phyloP scores from a whole-genome alignment of 257 asterid species.

The Handroanthus guayacan region DNA sequence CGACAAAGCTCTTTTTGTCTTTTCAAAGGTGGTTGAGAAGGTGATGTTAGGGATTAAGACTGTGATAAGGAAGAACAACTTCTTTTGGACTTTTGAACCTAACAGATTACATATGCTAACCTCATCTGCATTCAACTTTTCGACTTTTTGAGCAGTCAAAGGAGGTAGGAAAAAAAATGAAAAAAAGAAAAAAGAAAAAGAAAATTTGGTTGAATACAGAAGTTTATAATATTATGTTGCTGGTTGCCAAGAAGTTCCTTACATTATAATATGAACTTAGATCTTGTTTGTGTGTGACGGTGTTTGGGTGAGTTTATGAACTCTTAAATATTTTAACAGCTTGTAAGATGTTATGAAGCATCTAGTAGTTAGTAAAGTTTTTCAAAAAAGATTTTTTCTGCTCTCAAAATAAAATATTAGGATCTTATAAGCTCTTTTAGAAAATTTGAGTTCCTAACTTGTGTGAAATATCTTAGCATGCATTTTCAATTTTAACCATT shows the following conservation, averaged over 20 bases:
- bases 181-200: background rate
- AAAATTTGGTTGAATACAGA: background rate
- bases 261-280: background rate
- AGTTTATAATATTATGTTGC: background rate
- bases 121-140: constrained; percentile 17
- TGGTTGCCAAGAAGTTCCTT: background rate
- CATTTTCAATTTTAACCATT: no score
- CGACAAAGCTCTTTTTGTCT: constrained; percentile 18
- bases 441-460: no score
- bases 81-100: constrained; percentile 1
- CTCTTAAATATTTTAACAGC: no score
- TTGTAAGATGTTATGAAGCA: no score
- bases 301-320: no score
- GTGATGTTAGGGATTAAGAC: constrained; percentile 16
- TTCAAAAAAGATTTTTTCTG: no score
- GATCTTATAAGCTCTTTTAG: no score
- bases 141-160: constrained; percentile 15
- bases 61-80: background rate
- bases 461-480: no score
- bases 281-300: no score
- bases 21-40: constrained; percentile 36
- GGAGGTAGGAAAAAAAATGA: background rate
- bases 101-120: constrained; percentile 18
- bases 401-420: no score
- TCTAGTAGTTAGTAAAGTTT: no score